Evolutionary conservation across 352 stramenopile genomes (phyloP), one percentile per base, ranked within the genome.

Genomic region (Globisporangium sylvaticum): DNA sequence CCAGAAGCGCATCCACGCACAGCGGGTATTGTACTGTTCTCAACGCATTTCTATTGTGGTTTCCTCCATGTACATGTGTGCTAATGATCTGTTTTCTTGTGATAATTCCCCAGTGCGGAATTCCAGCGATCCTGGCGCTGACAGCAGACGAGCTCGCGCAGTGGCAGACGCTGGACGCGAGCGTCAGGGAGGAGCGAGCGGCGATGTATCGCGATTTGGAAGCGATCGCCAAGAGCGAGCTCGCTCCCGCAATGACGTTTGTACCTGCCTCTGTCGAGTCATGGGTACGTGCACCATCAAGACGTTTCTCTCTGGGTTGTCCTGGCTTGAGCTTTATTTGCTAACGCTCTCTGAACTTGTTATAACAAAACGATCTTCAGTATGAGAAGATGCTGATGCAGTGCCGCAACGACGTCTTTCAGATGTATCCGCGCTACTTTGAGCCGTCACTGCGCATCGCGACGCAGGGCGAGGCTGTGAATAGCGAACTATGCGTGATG

Each of bases 381-480:
- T 84, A 82, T 50, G 67, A 79, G 8, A 63, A 67, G 14, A 76
- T 75, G 68, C 32, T 84, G n/a, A 66, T 71, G 10, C 72, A 76
- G 34, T 82, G 79, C 39, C 74, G 70, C 20, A 89, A 93, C 71
- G 78, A 90, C 58, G 75, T 87, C 32, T 79, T 79, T 60, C 83
- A 79, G 32, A 71, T 91, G 42, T 93, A 93, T 68, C 70, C 83
- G 22, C 74, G 76, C 12, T 87, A 80, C 62, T 93, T 87, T 66
- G 74, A 90, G 42, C 64, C 65, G 1, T 77, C 75, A n/a, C 15
- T 87, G 48, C 61, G 37, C 12, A 66, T 90, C 1, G 56, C 66
- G 14, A 20, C 88, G 8, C 67, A 71, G 31, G 62, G 10, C 44
- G 52, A 62, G 15, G 31, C 22, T 61, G 54, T 56, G 53, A 37